These are phyloP conservation scores for Salix caprea DNA, from an alignment of 345 rosid genomes.

Conservation along the genomic window DNA sequence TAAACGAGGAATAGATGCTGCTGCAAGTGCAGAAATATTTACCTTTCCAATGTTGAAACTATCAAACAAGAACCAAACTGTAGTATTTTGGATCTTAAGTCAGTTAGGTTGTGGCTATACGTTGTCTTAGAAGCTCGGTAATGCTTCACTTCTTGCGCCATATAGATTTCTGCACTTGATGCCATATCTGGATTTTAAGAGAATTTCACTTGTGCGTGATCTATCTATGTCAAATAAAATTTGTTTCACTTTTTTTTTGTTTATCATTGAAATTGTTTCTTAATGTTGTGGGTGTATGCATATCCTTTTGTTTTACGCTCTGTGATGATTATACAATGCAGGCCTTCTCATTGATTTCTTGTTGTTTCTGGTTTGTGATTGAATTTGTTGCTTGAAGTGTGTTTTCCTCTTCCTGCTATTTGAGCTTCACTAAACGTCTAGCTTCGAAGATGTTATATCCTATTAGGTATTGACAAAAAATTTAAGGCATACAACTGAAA, in stretches of 20 bases:
- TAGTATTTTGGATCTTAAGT: neutral
- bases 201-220: neutral
- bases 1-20: neutral
- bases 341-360: neutral
- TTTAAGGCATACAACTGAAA: neutral
- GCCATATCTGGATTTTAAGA: neutral
- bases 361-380: neutral
- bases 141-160: neutral
- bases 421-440: neutral
- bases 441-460: neutral
- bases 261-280: neutral
- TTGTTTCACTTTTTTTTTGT: neutral
- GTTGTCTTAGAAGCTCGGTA: neutral
- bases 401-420: neutral
- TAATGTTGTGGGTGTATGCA: constrained; percentile 1
- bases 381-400: neutral
- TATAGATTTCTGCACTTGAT: neutral
- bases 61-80: neutral
- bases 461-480: neutral
- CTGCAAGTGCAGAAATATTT: neutral
- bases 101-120: neutral
- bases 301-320: neutral
- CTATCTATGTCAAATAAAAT: neutral
- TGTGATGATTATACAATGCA: neutral
- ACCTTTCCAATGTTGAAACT: neutral